Conservation (phyloP, 2,329 filamentous ascomycete species). For the Bisporella sp. region DNA sequence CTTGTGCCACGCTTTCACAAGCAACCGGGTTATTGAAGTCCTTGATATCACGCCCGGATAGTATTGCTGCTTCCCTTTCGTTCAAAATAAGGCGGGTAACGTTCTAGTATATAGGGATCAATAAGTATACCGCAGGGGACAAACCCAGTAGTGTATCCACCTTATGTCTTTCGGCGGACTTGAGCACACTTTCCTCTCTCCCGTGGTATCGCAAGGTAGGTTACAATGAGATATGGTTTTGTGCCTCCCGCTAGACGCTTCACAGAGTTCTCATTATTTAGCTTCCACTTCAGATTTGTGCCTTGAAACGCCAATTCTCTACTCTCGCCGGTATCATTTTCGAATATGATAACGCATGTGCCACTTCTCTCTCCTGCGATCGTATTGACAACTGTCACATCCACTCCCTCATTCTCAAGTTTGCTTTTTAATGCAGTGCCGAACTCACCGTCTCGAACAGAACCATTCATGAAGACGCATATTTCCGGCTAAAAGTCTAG, state of each 20-base stretch:
- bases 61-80: background rate
- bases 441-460: conserved; percentile 15
- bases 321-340: background rate
- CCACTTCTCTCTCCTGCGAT: background rate
- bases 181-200: background rate
- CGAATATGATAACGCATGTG: background rate
- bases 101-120: background rate
- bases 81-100: background rate
- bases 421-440: background rate
- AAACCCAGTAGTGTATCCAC: background rate
- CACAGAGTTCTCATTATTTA: background rate
- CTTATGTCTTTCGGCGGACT: background rate
- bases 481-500: background rate
- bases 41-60: background rate
- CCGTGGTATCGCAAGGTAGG: background rate
- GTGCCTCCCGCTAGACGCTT: background rate
- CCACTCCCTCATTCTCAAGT: background rate
- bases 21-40: background rate
- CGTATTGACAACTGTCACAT: background rate
- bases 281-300: background rate
- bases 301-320: background rate
- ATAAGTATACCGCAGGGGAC: background rate
- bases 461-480: background rate
- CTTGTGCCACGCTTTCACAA: background rate
- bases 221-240: background rate